These are phyloP conservation scores for Penicillium simplicissimum DNA, from an alignment of 495 filamentous ascomycete species.

Conservation along the genomic window DNA sequence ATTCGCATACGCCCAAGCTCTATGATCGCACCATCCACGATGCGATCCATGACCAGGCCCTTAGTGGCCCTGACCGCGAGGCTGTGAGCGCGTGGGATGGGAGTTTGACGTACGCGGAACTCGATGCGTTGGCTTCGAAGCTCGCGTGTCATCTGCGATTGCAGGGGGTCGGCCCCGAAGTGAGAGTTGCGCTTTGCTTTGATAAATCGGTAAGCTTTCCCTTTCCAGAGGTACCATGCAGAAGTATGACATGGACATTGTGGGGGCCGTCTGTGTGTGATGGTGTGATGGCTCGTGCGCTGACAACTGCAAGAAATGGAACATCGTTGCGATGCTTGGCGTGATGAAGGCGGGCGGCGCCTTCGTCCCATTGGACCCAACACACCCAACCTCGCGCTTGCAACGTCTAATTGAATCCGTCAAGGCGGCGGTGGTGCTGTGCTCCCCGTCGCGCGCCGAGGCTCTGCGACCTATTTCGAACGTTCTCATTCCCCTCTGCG, in stretches of 20 bases:
- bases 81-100: constrained; percentile 63
- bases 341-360: constrained; percentile 61
- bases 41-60: constrained; percentile 46
- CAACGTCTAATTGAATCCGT: constrained; percentile 42
- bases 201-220: constrained; percentile 54
- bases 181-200: constrained; percentile 55
- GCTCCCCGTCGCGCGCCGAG: constrained; percentile 44
- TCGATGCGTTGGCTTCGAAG: constrained; percentile 48
- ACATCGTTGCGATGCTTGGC: constrained; percentile 55
- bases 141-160: constrained; percentile 48
- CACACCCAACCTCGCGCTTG: constrained; percentile 55
- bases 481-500: constrained; percentile 40
- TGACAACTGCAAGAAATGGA: constrained; percentile 47
- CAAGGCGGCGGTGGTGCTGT: constrained; percentile 50
- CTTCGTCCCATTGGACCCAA: constrained; percentile 60
- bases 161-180: constrained; percentile 51
- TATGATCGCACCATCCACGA: constrained; percentile 55
- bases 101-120: constrained; percentile 54
- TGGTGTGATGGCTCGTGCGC: background rate
- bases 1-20: constrained; percentile 28
- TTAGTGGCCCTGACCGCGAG: constrained; percentile 40
- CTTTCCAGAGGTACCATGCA: background rate
- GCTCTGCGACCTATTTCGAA: constrained; percentile 31
- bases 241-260: background rate
- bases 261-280: background rate